Evolutionary conservation across 768 basidiomycete species (phyloP).

Genomic region (Daedaleopsis sinensis): DNA sequence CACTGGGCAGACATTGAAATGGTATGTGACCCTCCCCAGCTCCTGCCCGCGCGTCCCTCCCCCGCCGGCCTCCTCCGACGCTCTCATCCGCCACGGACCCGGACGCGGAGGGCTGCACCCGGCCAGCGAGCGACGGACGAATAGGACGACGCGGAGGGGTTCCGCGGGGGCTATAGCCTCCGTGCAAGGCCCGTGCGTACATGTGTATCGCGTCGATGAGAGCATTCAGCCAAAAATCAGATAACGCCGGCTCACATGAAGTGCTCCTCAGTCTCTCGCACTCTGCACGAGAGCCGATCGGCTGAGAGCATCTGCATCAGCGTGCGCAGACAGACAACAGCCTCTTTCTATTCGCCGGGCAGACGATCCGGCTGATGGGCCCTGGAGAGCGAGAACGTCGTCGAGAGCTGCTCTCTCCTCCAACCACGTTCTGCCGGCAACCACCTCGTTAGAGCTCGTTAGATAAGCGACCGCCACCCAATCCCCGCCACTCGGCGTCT

Average conservation of each 20-base stretch:
- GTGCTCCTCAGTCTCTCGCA: conserved; percentile 9
- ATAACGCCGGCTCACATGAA: conserved; percentile 30
- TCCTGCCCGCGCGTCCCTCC: conserved; percentile 14
- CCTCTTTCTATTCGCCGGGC: background rate
- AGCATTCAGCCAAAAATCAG: conserved; percentile 23
- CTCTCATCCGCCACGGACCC: background rate
- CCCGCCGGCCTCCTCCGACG: background rate
- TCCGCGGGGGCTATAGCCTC: conserved; percentile 5
- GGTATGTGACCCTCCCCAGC: conserved; percentile 10
- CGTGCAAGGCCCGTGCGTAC: conserved; percentile 12
- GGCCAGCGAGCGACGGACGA: background rate
- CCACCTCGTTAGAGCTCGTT: conserved; percentile 15
- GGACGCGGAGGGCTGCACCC: background rate
- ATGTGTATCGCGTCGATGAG: conserved; percentile 22
- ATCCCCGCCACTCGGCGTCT: conserved; percentile 16
- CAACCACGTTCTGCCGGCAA: conserved; percentile 12
- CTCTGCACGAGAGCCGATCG: conserved; percentile 19
- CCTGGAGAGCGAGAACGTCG: background rate
- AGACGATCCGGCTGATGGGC: conserved; percentile 5
- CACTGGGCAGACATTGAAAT: conserved; percentile 13
- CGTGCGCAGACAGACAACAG: background rate
- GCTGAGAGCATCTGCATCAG: conserved; percentile 5
- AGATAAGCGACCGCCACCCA: conserved; percentile 21
- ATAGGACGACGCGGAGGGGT: no score
- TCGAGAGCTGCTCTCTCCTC: background rate